Percentiles rank a stretch among this genome's conserved stretches.
These are phyloP conservation scores for Zizania latifolia DNA, from an alignment of 176 grass and related monocot species.

Conservation along the genomic window DNA sequence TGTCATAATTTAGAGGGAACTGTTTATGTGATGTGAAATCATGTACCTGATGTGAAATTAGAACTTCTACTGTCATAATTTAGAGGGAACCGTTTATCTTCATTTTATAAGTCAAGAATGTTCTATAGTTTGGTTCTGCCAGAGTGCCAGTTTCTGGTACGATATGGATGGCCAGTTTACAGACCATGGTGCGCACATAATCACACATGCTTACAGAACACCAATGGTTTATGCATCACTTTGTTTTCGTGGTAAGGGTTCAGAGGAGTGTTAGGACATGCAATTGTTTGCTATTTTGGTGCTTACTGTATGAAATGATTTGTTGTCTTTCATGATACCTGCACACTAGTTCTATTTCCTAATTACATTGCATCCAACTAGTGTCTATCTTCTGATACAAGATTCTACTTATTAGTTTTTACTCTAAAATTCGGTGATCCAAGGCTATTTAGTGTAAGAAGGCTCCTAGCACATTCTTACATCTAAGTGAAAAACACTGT, in stretches of 20 bases:
- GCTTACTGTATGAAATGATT: neutral
- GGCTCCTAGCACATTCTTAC: constrained; percentile 8
- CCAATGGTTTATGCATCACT: neutral
- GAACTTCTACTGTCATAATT: neutral
- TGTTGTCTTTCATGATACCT: neutral
- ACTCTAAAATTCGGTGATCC: neutral
- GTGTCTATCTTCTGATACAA: neutral
- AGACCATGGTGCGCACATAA: neutral
- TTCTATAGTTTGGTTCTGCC: neutral
- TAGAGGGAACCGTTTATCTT: neutral
- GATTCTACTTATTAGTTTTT: neutral
- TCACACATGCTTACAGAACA: neutral
- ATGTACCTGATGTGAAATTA: neutral
- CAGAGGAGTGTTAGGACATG: neutral
- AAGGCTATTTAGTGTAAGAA: neutral
- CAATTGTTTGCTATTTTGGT: neutral
- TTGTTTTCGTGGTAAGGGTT: neutral
- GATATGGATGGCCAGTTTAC: neutral
- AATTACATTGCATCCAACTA: neutral
- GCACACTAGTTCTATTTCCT: neutral
- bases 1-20: too few relatives aligned
- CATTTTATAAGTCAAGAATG: neutral
- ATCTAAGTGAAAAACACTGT: neutral
- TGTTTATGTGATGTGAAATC: too few relatives aligned
- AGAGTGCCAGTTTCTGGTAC: neutral